Percentiles rank a stretch among this genome's conserved stretches.
Evolutionary conservation across 2,329 filamentous ascomycete genomes (phyloP).

Genomic region (Aspergillus luchuensis): DNA sequence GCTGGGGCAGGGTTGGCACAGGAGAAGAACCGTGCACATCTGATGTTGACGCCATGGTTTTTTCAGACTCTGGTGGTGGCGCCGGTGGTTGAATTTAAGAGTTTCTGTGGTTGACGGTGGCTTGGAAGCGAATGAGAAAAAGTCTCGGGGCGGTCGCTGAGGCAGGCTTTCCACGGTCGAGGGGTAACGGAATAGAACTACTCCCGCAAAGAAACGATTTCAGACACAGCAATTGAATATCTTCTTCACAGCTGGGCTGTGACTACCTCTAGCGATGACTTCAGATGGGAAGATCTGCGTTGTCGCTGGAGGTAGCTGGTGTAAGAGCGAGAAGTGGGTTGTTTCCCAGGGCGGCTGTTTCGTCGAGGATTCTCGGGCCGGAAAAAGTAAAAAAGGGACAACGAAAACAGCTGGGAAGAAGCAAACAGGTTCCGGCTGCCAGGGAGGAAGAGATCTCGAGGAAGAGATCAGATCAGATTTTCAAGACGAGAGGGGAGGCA

Average conservation of each 20-base stretch:
- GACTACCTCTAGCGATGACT: slow-evolving; percentile 43
- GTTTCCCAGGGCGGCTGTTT: slow-evolving; percentile 16
- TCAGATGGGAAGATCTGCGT: slow-evolving; percentile 40
- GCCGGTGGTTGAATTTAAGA: slow-evolving; percentile 15
- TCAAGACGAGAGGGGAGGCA: slow-evolving; percentile 5
- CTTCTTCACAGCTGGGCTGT: slow-evolving; percentile 16
- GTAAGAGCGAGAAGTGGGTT: slow-evolving; percentile 26
- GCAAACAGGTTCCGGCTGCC: not conserved
- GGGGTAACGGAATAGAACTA: not conserved
- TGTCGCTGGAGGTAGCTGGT: slow-evolving; percentile 41
- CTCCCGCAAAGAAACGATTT: not conserved
- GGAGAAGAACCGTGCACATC: slow-evolving; percentile 42
- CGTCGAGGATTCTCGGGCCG: slow-evolving; percentile 8
- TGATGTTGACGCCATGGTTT: slow-evolving; percentile 39
- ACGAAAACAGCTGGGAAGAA: slow-evolving; percentile 15
- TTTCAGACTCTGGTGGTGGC: slow-evolving; percentile 13
- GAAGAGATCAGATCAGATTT: slow-evolving; percentile 12
- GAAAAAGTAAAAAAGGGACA: slow-evolving; percentile 14
- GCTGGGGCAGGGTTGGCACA: slow-evolving; percentile 43
- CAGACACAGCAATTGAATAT: slow-evolving; percentile 6
- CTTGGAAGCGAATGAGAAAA: slow-evolving; percentile 12
- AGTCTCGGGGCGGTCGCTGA: slow-evolving; percentile 14
- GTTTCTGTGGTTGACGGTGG: slow-evolving; percentile 19
- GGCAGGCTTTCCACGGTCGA: slow-evolving; percentile 12
- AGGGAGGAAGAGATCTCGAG: slow-evolving; percentile 2